Percentiles rank a stretch among this genome's conserved stretches.
phyloP scores from a whole-genome alignment of 345 rosid species.

The Hirschfeldia incana region DNA sequence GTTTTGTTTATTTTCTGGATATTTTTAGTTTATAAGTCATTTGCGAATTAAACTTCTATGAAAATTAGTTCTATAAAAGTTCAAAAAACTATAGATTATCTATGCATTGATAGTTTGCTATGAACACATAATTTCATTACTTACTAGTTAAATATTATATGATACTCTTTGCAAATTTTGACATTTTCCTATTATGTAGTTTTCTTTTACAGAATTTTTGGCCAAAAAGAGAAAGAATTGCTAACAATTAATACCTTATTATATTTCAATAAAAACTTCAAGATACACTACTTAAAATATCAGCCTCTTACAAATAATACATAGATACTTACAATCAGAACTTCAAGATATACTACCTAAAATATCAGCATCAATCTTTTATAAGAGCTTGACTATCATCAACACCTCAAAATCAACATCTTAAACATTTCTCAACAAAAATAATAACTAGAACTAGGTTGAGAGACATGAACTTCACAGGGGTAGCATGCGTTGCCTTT shows the following conservation, averaged over 20 bases:
- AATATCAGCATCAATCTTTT: background rate
- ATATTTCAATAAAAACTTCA: background rate
- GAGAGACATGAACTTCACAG: conserved; percentile 3
- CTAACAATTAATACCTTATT: background rate
- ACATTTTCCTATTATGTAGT: background rate
- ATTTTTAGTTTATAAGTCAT: background rate
- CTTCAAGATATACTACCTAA: background rate
- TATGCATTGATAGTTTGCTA: background rate
- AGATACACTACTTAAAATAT: background rate
- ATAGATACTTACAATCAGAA: background rate
- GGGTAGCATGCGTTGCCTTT: background rate
- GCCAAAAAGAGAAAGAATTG: background rate
- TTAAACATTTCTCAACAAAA: background rate
- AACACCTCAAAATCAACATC: conserved; percentile 4
- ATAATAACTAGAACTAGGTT: background rate
- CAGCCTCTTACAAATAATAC: background rate
- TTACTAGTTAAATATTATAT: background rate
- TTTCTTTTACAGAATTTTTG: background rate
- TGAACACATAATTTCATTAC: background rate
- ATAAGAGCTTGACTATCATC: background rate
- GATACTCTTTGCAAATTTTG: background rate
- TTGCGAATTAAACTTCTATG: background rate
- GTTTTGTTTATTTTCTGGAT: background rate
- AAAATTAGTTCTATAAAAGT: background rate
- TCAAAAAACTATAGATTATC: background rate